These are phyloP conservation scores for Saccharomycopsis schoenii DNA, from an alignment of 805 yeast species.

Conservation along the genomic window DNA sequence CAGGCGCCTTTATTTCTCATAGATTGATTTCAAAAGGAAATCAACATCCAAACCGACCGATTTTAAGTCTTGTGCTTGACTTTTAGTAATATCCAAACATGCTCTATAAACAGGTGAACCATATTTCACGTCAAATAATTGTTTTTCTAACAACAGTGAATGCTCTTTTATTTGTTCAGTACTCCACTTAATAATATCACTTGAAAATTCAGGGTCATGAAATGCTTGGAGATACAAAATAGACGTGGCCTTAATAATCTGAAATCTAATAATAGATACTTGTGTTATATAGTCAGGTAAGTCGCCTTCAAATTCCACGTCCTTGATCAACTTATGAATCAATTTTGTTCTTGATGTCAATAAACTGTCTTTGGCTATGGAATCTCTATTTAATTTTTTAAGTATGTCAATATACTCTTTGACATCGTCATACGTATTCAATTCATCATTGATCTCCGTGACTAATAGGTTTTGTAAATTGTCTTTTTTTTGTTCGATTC, in stretches of 20 bases:
- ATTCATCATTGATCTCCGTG: constrained; percentile 17
- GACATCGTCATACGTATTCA: constrained; percentile 13
- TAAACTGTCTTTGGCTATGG: constrained; percentile 16
- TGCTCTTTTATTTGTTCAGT: constrained; percentile 52
- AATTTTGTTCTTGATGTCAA: constrained; percentile 12
- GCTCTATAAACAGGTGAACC: constrained; percentile 42
- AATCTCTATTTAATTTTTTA: constrained; percentile 9
- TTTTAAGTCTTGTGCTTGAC: constrained; percentile 55
- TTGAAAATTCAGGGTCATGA: constrained; percentile 27
- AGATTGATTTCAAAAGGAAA: constrained; percentile 40
- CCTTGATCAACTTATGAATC: constrained; percentile 17
- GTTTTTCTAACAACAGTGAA: constrained; percentile 51
- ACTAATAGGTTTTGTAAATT: constrained; percentile 14
- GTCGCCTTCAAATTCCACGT: constrained; percentile 42
- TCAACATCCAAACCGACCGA: constrained; percentile 65
- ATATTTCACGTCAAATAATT: constrained; percentile 52
- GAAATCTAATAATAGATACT: constrained; percentile 53
- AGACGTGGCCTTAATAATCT: constrained; percentile 49
- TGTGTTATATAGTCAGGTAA: constrained; percentile 46
- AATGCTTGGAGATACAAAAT: constrained; percentile 44
- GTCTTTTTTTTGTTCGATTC: constrained; percentile 25
- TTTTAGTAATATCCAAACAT: constrained; percentile 43
- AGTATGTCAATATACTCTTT: constrained; percentile 13
- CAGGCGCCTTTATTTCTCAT: neutral
- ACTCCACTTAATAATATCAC: constrained; percentile 70